Evolutionary conservation across 2,329 filamentous ascomycete genomes (phyloP), one percentile per base, ranked within the genome.

Genomic region (Stylonectria norvegica): DNA sequence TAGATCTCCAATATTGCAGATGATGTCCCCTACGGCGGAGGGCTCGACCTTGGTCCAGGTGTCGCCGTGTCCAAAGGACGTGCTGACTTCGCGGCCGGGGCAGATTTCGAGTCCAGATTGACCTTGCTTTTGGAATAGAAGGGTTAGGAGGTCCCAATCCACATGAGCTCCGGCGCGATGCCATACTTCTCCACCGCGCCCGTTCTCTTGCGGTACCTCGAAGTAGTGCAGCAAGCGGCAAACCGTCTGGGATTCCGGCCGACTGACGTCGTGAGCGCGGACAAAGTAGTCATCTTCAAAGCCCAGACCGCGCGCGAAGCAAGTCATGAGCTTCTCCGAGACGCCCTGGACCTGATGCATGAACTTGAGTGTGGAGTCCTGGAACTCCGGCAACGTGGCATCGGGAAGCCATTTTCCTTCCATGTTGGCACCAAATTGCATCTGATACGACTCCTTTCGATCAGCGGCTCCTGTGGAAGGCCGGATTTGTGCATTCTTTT

Each of bases 1-100:
- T 39, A 84, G 63, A 55, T 85, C 80, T 4, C 81, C 81, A 45
- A 83, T 79, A 50, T 83, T 83, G 60, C 79, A 83, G 7, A 85
- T 74, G 40, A 81, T 78, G 45, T 73, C 72, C 1, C 71, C 16
- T 14, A n/a, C 75, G 0, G 66, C 65, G 2, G 57, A 62, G 5
- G 75, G 75, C 45, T 78, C 72, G n/a, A 85, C 71, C 43, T 77
- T 77, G 8, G 79, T 84, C 81, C 81, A 85, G 0, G 61, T 61
- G 52, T 83, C 78, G 1, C 77, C 76, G 32, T 72, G 68, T 1
- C 72, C 79, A 47, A 80, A 83, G 4, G 71, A 69, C 0, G 78
- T 83, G 6, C 75, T 71, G 3, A 70, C 74, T 57, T 83, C 79
- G 12, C 79, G 67, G 0, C 80, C 79, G 0, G 79, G 80, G 51